A percentile compares a stretch with the other conserved stretches of the same genome.
phyloP scores from a whole-genome alignment of 2,329 filamentous ascomycete genomes.

The Colletotrichum cordylinicola region DNA sequence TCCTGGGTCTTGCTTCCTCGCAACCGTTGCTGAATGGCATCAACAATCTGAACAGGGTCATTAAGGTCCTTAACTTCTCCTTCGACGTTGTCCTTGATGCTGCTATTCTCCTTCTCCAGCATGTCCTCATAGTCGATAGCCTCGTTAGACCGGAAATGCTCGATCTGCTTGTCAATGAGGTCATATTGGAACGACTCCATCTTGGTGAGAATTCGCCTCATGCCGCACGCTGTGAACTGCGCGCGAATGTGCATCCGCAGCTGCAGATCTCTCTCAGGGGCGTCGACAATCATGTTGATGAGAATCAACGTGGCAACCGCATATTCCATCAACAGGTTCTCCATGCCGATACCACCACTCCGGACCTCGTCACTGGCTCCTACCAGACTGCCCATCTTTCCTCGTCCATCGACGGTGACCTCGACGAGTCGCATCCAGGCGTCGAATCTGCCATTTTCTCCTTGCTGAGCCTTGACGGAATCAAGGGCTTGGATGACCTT shows the following conservation, averaged over 20 bases:
- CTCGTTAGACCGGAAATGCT: slow-evolving; percentile 90
- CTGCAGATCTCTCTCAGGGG: slow-evolving; percentile 86
- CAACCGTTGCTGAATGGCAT: slow-evolving; percentile 88
- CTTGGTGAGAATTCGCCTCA: slow-evolving; percentile 92
- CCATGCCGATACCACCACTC: slow-evolving; percentile 96
- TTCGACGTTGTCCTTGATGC: slow-evolving; percentile 86
- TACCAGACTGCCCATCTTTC: slow-evolving; percentile 98
- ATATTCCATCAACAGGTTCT: slow-evolving; percentile 99
- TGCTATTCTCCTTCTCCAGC: slow-evolving; percentile 88
- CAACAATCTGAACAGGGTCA: slow-evolving; percentile 91
- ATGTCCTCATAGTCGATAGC: slow-evolving; percentile 98
- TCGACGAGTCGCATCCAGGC: slow-evolving; percentile 99
- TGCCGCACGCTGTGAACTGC: slow-evolving; percentile 93
- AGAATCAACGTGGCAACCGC: slow-evolving; percentile 93
- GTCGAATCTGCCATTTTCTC: slow-evolving; percentile 95
- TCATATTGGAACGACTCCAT: slow-evolving; percentile 99
- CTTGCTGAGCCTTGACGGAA: slow-evolving; percentile 83
- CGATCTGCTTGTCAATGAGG: slow-evolving; percentile 96
- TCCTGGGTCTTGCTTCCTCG: slow-evolving; percentile 86
- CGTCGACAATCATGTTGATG: slow-evolving; percentile 96
- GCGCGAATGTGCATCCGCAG: slow-evolving; percentile 92
- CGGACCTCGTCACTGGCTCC: slow-evolving; percentile 96
- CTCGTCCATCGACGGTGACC: slow-evolving; percentile 93
- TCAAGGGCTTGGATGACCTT: slow-evolving; percentile 96
- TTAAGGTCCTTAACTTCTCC: slow-evolving; percentile 89